Base-by-base conservation (phyloP, 2,329 filamentous ascomycete species). In the Arthrobotrys sinensis region DNA sequence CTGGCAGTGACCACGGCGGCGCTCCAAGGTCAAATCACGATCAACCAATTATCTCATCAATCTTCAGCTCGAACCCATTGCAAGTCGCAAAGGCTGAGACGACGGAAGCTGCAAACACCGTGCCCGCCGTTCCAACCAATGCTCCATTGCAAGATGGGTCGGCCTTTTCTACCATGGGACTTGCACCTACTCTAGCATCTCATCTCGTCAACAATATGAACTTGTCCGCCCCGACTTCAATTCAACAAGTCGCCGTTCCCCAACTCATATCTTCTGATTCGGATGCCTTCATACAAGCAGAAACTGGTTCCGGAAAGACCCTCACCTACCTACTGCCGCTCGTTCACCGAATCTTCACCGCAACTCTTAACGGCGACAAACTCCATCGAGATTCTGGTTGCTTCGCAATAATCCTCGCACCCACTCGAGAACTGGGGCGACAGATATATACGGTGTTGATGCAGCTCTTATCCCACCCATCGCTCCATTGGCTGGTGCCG, bases 281-380 rank as follows among this genome's bases (percentile, higher is more conserved):
- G 53, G 96, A 99, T 86, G 94, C 94, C 1, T 99, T 99, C 82
- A 91, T 99, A 38, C 96, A 98, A 84, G 96, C 96, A 1, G 92
- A 99, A 85, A 99, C 96, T 0, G 96, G 96, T 81, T 99, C 96
- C 0, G 96, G 96, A 85, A 99, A 99, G 86, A 99, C 96, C 0
- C 86, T 99, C 77, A 93, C 96, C n/a, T 99, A 99, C 83, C 88
- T 99, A 3, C 86, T 99, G 5, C 96, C 96, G 0, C 92, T 99
- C 55, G 90, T 99, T 21, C 93, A 99, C 83, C 89, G 94, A 24
- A 91, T 99, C 19, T 89, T 97, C 84, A 84, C 69, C 80, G 83
- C 79, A 82, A 81, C 38, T 81, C 83, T 65, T 83, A 84, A 71
- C 82, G 81, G 80, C 82, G 71, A 79, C 80, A 86, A 88, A 81